Percentiles rank a stretch among this genome's conserved stretches.
Conservation (phyloP, 768 basidiomycete species). For the Suillus paluster region DNA sequence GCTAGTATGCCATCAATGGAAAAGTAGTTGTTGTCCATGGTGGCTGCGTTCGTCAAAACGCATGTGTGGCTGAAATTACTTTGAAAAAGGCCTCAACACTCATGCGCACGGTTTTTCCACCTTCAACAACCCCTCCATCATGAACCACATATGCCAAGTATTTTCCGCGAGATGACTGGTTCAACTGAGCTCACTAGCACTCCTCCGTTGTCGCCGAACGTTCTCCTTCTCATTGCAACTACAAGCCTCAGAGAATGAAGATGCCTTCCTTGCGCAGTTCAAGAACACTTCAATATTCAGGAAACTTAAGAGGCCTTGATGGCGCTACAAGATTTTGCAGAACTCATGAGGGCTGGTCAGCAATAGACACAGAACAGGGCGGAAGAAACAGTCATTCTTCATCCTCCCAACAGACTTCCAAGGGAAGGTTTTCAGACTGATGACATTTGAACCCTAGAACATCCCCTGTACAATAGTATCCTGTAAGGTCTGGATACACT, state of each 20-base stretch:
- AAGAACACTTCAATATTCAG: slow-evolving; percentile 49
- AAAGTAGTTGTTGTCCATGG: slow-evolving; percentile 92
- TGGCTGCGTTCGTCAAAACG: slow-evolving; percentile 12
- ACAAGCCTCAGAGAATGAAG: slow-evolving; percentile 38
- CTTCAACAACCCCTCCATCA: slow-evolving; percentile 14
- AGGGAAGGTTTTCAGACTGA: no score
- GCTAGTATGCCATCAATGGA: slow-evolving; percentile 90
- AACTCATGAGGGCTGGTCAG: slow-evolving; percentile 52
- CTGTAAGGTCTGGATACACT: no score
- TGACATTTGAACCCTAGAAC: no score
- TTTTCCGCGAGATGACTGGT: slow-evolving; percentile 19
- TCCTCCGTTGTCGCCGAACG: slow-evolving; percentile 24
- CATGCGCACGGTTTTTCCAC: neutral
- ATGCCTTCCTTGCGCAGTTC: slow-evolving; percentile 45
- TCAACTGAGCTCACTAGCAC: slow-evolving; percentile 15
- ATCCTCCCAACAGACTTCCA: no score
- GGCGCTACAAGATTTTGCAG: slow-evolving; percentile 50
- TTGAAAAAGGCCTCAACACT: neutral
- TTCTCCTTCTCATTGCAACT: slow-evolving; percentile 34
- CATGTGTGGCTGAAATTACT: slow-evolving; percentile 23
- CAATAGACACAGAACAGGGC: no score
- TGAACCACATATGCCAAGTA: slow-evolving; percentile 26
- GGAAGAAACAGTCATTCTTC: no score
- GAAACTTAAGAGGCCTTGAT: slow-evolving; percentile 54
- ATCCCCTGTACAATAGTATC: no score